These are phyloP conservation scores for Neurospora tetraspora DNA, from an alignment of 495 filamentous ascomycete genomes.

Conservation along the genomic window DNA sequence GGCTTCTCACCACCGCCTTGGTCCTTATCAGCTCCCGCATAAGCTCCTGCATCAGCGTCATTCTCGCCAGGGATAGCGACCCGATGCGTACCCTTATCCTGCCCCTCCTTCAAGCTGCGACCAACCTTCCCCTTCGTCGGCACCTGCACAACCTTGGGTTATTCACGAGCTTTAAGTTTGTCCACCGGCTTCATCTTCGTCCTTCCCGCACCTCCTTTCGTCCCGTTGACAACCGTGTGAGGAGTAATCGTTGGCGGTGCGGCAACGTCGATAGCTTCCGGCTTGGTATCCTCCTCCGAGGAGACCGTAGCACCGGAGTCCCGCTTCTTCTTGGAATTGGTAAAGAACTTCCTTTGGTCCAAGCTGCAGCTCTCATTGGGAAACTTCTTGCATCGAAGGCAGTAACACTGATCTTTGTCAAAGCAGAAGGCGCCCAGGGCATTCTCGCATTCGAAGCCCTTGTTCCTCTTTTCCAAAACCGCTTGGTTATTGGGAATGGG, in stretches of 20 bases:
- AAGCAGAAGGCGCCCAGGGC: background rate
- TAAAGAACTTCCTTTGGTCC: background rate
- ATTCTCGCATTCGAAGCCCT: background rate
- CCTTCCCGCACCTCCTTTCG: too few relatives aligned
- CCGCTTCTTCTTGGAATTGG: background rate
- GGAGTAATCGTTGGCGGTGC: too few relatives aligned
- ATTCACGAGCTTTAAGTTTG: too few relatives aligned
- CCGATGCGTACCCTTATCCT: background rate
- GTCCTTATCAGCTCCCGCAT: background rate
- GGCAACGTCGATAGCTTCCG: background rate
- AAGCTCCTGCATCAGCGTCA: background rate
- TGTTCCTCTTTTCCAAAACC: background rate
- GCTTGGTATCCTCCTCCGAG: background rate
- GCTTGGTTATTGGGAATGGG: background rate
- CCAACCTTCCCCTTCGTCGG: background rate
- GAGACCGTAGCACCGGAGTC: background rate
- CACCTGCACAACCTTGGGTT: too few relatives aligned
- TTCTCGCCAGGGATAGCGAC: background rate
- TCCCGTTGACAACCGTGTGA: too few relatives aligned
- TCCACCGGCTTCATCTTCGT: too few relatives aligned
- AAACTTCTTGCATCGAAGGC: background rate
- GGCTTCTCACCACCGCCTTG: too few relatives aligned
- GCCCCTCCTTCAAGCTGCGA: background rate
- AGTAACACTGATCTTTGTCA: background rate
- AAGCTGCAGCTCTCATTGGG: background rate